Base-by-base conservation (phyloP, 345 rosid genomes). In the Hibiscus syriacus region DNA sequence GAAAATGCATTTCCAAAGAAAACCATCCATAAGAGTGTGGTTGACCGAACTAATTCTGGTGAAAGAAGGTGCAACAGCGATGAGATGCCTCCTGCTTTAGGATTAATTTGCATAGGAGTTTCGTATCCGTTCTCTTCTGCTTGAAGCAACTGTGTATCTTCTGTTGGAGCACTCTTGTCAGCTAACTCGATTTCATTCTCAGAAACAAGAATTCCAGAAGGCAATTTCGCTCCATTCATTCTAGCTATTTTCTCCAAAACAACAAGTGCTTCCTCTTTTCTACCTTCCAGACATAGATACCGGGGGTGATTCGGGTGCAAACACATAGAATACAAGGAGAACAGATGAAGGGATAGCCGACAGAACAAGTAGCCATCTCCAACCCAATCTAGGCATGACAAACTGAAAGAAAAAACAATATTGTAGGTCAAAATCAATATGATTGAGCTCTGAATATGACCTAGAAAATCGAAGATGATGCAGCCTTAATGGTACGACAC, bases 341-440 rank as follows among this genome's bases (percentile, higher is more conserved):
- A 87, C 64, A 5, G 76, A 80, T 52, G 98, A 84, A 69, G 97
- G 98, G 48, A 87, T 14, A 72, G 96, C 80, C 62, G 96, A 89
- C 16, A 89, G 34, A 43, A 78, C 96, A 77, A 93, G 94, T 68
- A 93, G 79, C 97, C 98, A 93, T 77, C 98, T 84, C 97, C 98
- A 90, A 60, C 88, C 87, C 78, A 86, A 69, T 32, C 64, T 81
- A 64, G 98, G 98, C 97, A 93, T 90, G 67, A 93, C 73, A 75
- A 89, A 67, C 97, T 90, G 87, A 82, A 78, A 76, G 75, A 70
- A 49, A 2, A 7, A 59, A 11, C 41, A 30, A 56, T 32, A 66
- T 2, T 22, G 56, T 25, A n/a, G 48, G 8, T 0, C 41, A 25
- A 45, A 43, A 69, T 55, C 30, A 39, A 39, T 17, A 61, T 22